These are phyloP conservation scores for Colletotrichum nymphaeae DNA, from an alignment of 2,329 filamentous ascomycete species.

Conservation along the genomic window DNA sequence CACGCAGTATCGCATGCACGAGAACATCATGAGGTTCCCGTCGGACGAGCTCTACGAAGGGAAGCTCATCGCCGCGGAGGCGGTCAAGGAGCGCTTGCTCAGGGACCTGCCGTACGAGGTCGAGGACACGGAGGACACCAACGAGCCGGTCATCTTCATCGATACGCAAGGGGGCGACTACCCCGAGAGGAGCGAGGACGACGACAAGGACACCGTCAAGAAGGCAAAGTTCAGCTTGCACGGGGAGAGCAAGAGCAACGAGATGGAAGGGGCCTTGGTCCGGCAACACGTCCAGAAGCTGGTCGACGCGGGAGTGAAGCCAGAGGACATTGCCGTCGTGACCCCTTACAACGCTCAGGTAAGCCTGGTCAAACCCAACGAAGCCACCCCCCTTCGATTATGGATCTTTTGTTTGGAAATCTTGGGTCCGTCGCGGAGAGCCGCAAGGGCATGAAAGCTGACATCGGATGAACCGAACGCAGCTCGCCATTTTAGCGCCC, in stretches of 20 bases:
- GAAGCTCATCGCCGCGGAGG: constrained; percentile 82
- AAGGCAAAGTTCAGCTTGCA: constrained; percentile 58
- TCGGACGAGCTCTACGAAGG: constrained; percentile 89
- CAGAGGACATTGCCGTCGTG: constrained; percentile 90
- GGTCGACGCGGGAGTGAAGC: constrained; percentile 80
- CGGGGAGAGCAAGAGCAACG: constrained; percentile 85
- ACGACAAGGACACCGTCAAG: constrained; percentile 61
- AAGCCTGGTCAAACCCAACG: constrained; percentile 28
- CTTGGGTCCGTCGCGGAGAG: neutral
- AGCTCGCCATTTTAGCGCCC: constrained; percentile 82
- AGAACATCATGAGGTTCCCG: constrained; percentile 94
- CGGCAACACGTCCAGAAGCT: constrained; percentile 80
- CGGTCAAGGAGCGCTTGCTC: constrained; percentile 80
- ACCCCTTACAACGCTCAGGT: constrained; percentile 97
- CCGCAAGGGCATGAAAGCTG: constrained; percentile 33
- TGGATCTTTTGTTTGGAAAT: neutral
- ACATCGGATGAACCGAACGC: constrained; percentile 35
- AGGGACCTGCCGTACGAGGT: constrained; percentile 83
- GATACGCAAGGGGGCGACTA: constrained; percentile 97
- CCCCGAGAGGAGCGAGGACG: constrained; percentile 83
- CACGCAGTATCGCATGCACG: constrained; percentile 98
- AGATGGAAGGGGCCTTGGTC: constrained; percentile 87
- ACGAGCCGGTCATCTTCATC: constrained; percentile 89
- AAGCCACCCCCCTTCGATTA: neutral
- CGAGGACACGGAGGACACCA: constrained; percentile 84